Evolutionary conservation across 192 early-diverging fungal species (phyloP).

Genomic region (Radiomyces spectabilis): DNA sequence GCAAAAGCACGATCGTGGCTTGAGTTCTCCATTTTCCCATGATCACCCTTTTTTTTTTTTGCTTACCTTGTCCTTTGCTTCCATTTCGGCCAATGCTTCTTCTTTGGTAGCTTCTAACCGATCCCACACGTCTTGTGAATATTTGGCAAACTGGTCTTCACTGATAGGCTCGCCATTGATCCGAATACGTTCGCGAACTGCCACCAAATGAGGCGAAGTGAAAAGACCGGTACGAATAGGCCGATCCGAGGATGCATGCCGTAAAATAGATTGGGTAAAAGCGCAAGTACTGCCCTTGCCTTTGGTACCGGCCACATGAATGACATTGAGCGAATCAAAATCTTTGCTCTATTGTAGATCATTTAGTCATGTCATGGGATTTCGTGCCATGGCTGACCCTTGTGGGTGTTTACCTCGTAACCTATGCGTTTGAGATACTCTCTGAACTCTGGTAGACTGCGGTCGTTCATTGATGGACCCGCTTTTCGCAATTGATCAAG

Average conservation of each 20-base stretch:
- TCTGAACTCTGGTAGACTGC: slow-evolving; percentile 59
- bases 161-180: slow-evolving; percentile 82
- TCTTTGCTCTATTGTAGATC: slow-evolving; percentile 51
- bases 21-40: not conserved
- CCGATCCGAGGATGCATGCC: slow-evolving; percentile 22
- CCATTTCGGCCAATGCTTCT: slow-evolving; percentile 26
- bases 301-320: slow-evolving; percentile 82
- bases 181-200: slow-evolving; percentile 89
- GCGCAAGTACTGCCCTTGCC: slow-evolving; percentile 85
- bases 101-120: slow-evolving; percentile 50
- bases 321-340: slow-evolving; percentile 67
- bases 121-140: slow-evolving; percentile 87
- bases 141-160: slow-evolving; percentile 67
- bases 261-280: slow-evolving; percentile 73
- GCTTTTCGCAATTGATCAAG: slow-evolving; percentile 65
- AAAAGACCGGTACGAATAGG: slow-evolving; percentile 65
- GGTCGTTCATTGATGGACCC: slow-evolving; percentile 49
- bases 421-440: slow-evolving; percentile 62
- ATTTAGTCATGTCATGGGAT: too few relatives aligned
- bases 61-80: not conserved
- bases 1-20: not conserved
- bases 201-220: slow-evolving; percentile 89
- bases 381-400: too few relatives aligned
- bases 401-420: slow-evolving; percentile 69
- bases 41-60: not conserved